Evolutionary conservation across 257 asterid species (phyloP), one percentile per base, ranked within the genome.

Genomic region (Verbena officinalis): DNA sequence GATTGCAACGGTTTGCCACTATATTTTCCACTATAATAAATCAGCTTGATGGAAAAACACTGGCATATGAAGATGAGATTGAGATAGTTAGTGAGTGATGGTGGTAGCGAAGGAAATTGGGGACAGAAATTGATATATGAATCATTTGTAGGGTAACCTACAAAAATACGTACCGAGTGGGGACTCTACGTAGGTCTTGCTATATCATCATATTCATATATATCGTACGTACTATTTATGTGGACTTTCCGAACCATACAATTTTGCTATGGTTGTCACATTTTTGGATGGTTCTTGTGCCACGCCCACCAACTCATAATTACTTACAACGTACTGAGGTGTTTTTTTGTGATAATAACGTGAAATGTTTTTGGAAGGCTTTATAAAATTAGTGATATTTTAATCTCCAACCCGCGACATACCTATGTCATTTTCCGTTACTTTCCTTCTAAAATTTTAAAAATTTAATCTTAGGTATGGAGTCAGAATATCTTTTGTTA

Each of bases 141-240:
- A 70, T 31, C n/a, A 45, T 45, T 21, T 57, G 68, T 31, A 43
- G 56, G 76, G 62, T 49, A 65, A 17, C 64, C 36, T 42, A 72
- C 72, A 50, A 72, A 55, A 14, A 38, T 56, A n/a, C n/a, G n/a
- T n/a, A 64, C 13, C 51, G 3, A 8, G 65, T 56, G 57, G 69
- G 69, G 70, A 13, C 66, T 14, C 11, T 21, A 40, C 62, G 43
- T 55, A 40, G 62, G 71, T n/a, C n/a, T n/a, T 65, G 71, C 55
- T 2, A 4, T 46, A 39, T 39, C 3, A 2, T 7, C 7, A 30
- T 30, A 30, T 30, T 2, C 7, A 30, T 30, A 30, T 36, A 36
- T 36, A 36, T 1, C 33, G 19, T 23, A 51, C 14, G 58, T 54
- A 22, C 57, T 27, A 42, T 66, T 44, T 56, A 17, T 45, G 14